Evolutionary conservation across 2,329 filamentous ascomycete genomes (phyloP), one percentile per base, ranked within the genome.

Genomic region (Fusarium sterilihyphosum): DNA sequence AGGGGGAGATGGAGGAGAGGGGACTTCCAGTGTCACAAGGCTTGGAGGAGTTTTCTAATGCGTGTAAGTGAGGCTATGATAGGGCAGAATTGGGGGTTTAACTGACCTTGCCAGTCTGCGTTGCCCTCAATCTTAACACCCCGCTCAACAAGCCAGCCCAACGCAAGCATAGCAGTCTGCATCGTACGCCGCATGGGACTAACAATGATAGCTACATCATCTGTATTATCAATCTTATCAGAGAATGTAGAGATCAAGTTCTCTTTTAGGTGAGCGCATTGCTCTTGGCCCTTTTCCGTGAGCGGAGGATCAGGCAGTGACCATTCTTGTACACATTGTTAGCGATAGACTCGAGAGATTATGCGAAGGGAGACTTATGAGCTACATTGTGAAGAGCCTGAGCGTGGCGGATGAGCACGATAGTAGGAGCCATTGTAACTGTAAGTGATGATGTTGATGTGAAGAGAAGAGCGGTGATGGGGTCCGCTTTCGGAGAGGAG

Each of bases 341-440:
- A 79, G 69, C n/a, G 22, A 37, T 13, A 22, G 8, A 14, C 8
- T 12, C 24, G 29, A 10, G 7, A 20, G 31, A 20, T 31, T 14
- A 6, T 24, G 26, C 24, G 18, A 41, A 56, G 62, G 52, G 60
- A 60, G 33, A 87, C 87, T 83, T 84, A 89, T 89, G 80, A 57
- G 82, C 78, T 20, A 84, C 82, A 67, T 90, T 90, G 79, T 90
- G 88, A n/a, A 85, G 78, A 14, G 86, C 88, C 82, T 98, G 94
- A 22, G 94, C 96, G 87, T 98, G 96, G 76, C 96, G 93, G 79
- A 98, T 92, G 79, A 98, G 87, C 75, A 98, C 93, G 68, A 98
- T 77, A 0, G 85, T 88, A 2, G 88, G 88, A 59, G 88, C 79
- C 88, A 90, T 90, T 33, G 17, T 59, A 60, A 24, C 14, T 52